Conservation (phyloP, 2,329 filamentous ascomycete species). For the Torrubiellomyces zombiae region DNA sequence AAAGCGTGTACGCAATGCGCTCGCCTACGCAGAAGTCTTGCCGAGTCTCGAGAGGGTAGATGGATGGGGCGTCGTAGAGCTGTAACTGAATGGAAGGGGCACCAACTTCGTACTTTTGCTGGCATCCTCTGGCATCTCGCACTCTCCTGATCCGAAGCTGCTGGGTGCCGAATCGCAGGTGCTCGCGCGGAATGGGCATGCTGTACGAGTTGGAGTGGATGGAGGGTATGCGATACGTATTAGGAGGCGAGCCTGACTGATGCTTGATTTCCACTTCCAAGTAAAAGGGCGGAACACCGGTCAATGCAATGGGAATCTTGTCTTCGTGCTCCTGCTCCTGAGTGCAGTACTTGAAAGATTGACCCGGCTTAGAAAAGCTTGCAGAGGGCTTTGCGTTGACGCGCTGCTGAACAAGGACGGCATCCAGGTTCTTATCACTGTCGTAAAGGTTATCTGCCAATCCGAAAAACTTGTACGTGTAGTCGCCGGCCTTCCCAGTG, state of each 20-base stretch:
- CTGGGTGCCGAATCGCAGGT: slow-evolving; percentile 78
- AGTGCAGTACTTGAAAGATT: slow-evolving; percentile 90
- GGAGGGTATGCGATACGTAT: slow-evolving; percentile 66
- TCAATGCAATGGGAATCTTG: slow-evolving; percentile 70
- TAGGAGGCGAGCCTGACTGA: slow-evolving; percentile 61
- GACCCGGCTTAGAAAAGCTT: slow-evolving; percentile 68
- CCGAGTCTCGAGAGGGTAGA: slow-evolving; percentile 71
- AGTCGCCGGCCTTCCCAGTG: slow-evolving; percentile 63
- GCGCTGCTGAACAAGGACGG: slow-evolving; percentile 59
- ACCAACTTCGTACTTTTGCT: slow-evolving; percentile 55
- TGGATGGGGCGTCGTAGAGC: slow-evolving; percentile 82
- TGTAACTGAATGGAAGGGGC: slow-evolving; percentile 73
- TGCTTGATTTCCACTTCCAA: slow-evolving; percentile 90
- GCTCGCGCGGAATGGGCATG: slow-evolving; percentile 69
- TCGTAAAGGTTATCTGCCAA: slow-evolving; percentile 79
- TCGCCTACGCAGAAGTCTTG: slow-evolving; percentile 92
- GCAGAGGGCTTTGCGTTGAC: slow-evolving; percentile 76
- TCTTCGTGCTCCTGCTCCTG: slow-evolving; percentile 70
- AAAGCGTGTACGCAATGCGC: slow-evolving; percentile 78
- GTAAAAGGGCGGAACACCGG: slow-evolving; percentile 72
- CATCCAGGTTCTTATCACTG: slow-evolving; percentile 47
- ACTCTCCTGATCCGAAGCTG: slow-evolving; percentile 80
- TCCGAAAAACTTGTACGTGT: slow-evolving; percentile 72
- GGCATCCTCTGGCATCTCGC: slow-evolving; percentile 73
- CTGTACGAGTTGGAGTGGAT: slow-evolving; percentile 60